Evolutionary conservation across 2,329 filamentous ascomycete genomes (phyloP).

Genomic region (Alternaria brassicicola): DNA sequence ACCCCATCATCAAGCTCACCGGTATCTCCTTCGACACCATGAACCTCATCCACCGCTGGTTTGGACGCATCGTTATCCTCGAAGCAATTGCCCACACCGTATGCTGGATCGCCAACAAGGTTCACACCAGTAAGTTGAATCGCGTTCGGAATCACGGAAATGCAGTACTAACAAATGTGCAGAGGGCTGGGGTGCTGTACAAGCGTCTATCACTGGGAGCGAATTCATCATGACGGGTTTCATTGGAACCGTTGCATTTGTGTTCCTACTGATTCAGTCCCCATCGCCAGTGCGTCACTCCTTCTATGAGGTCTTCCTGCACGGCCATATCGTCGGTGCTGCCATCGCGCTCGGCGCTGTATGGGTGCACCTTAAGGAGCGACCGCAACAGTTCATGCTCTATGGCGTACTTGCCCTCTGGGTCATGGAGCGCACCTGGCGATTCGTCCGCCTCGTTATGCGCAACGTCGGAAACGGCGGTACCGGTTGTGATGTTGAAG

Average conservation of each 20-base stretch:
- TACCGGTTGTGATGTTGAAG: constrained; percentile 73
- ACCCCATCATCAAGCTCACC: constrained; percentile 73
- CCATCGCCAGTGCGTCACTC: constrained; percentile 75
- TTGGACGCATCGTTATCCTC: constrained; percentile 75
- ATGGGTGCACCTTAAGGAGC: constrained; percentile 67
- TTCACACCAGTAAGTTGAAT: constrained; percentile 42
- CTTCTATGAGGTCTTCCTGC: constrained; percentile 79
- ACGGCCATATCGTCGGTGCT: constrained; percentile 71
- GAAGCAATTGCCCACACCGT: constrained; percentile 71
- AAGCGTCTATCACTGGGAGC: constrained; percentile 47
- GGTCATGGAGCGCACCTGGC: constrained; percentile 66
- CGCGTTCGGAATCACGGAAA: background rate
- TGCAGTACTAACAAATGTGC: constrained; percentile 31
- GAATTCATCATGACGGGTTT: constrained; percentile 67
- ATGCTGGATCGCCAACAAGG: constrained; percentile 60
- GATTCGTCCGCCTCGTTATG: constrained; percentile 66
- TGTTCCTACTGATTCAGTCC: constrained; percentile 70
- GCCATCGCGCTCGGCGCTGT: constrained; percentile 65
- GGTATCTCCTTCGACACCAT: constrained; percentile 82
- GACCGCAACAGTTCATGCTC: constrained; percentile 66
- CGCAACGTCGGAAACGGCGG: constrained; percentile 71
- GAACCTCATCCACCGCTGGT: constrained; percentile 81
- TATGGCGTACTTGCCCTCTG: constrained; percentile 70
- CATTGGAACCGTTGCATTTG: constrained; percentile 65
- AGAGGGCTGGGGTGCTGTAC: constrained; percentile 59